A percentile compares a stretch with the other conserved stretches of the same genome.
These are phyloP conservation scores for Aureobasidium zeae DNA, from an alignment of 2,329 filamentous ascomycete genomes.

Conservation along the genomic window DNA sequence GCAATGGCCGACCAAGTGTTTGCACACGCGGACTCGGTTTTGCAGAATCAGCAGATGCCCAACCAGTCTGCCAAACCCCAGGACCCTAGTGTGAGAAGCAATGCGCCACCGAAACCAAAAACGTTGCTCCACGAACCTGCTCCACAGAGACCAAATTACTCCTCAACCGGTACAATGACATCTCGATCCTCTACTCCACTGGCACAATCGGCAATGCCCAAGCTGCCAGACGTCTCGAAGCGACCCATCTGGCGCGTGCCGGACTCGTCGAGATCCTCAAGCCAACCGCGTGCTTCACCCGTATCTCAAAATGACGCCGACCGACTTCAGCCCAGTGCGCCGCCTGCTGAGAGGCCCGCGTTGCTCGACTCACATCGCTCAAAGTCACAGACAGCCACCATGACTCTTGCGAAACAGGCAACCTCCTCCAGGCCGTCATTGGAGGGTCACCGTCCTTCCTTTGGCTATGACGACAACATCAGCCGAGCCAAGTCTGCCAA, in stretches of 20 bases:
- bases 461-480: conserved; percentile 52
- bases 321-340: conserved; percentile 29
- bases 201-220: conserved; percentile 33
- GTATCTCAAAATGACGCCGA: conserved; percentile 29
- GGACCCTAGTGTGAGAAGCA: not conserved
- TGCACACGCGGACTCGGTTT: conserved; percentile 27
- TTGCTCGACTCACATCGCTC: conserved; percentile 39
- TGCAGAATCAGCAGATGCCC: not conserved
- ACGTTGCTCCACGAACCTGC: conserved; percentile 35
- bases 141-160: conserved; percentile 44
- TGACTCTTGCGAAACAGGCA: conserved; percentile 45
- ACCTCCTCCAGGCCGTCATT: conserved; percentile 58
- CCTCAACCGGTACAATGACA: conserved; percentile 76
- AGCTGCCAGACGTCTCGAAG: conserved; percentile 33
- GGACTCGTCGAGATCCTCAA: conserved; percentile 37
- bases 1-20: conserved; percentile 81
- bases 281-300: conserved; percentile 40
- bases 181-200: conserved; percentile 41
- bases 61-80: not conserved
- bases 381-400: conserved; percentile 42
- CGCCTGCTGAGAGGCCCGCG: conserved; percentile 30
- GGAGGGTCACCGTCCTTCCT: conserved; percentile 57
- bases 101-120: conserved; percentile 20
- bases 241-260: conserved; percentile 49
- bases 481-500: conserved; percentile 55